Conservation (phyloP, 2,329 filamentous ascomycete genomes). For the Neopestalotiopsis clavispora region DNA sequence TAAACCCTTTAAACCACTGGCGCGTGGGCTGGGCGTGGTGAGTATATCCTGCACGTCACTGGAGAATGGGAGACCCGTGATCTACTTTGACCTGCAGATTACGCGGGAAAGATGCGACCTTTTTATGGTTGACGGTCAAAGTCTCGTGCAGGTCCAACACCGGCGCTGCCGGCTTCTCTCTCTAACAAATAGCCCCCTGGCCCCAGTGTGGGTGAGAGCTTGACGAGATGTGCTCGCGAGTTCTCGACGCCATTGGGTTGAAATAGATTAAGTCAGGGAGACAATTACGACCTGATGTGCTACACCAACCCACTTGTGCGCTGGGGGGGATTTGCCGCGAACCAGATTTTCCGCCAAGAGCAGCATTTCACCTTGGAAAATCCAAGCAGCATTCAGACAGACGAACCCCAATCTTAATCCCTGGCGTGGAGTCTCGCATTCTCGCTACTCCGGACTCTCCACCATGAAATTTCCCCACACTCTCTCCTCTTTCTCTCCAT, state of each 20-base stretch:
- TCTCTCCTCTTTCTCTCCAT: not conserved
- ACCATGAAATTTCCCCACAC: not conserved
- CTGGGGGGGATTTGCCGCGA: not conserved
- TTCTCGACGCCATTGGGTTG: not conserved
- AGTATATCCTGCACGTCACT: not conserved
- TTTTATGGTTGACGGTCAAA: not conserved
- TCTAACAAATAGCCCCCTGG: not conserved
- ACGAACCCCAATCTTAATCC: not conserved
- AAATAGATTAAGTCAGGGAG: constrained; percentile 5
- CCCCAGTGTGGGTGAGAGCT: not conserved
- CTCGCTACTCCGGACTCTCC: not conserved
- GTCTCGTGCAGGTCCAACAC: not conserved
- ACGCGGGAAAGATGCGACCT: not conserved
- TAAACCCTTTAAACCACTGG: too few species aligned
- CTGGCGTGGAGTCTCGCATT: not conserved
- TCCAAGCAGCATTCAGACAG: not conserved
- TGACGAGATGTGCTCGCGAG: not conserved
- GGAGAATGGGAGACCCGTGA: not conserved
- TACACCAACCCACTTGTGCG: not conserved
- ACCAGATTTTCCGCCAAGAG: constrained; percentile 12
- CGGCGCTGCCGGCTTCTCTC: too few species aligned
- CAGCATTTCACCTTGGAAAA: not conserved
- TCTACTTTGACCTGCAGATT: not conserved
- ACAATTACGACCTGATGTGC: not conserved
- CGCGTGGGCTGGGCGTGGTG: not conserved